Conservation (phyloP, 768 basidiomycete genomes). For the Leccinellum luteum region DNA sequence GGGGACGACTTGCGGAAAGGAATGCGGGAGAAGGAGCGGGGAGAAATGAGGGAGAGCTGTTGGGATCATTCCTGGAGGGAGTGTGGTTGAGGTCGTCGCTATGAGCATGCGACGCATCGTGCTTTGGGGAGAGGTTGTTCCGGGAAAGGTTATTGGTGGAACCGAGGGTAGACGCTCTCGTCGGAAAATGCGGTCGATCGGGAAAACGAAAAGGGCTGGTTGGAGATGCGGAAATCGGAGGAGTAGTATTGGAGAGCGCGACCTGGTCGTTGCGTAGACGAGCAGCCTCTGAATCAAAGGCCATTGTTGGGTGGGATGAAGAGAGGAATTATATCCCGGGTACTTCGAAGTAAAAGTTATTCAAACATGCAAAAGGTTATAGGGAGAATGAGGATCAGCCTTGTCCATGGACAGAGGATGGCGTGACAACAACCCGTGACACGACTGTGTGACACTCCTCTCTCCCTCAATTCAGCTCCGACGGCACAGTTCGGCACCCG, state of each 20-base stretch:
- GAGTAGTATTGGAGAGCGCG: slow-evolving; percentile 1
- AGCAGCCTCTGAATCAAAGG: slow-evolving; percentile 29
- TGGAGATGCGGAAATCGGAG: slow-evolving; percentile 37
- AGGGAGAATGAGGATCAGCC: slow-evolving; percentile 20
- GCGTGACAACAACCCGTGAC: slow-evolving; percentile 23
- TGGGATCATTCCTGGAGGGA: slow-evolving; percentile 14
- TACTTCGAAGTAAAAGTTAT: not conserved
- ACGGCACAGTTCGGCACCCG: slow-evolving; percentile 12
- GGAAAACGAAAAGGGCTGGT: slow-evolving; percentile 37
- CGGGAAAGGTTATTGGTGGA: slow-evolving; percentile 53
- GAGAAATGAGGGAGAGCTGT: slow-evolving; percentile 26
- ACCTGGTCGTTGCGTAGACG: slow-evolving; percentile 29
- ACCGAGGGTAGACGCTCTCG: slow-evolving; percentile 63
- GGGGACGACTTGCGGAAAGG: slow-evolving; percentile 55
- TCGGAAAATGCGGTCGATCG: slow-evolving; percentile 55
- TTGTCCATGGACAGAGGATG: not conserved
- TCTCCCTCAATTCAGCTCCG: slow-evolving; percentile 6
- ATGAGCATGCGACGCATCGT: slow-evolving; percentile 48
- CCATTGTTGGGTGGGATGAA: slow-evolving; percentile 16
- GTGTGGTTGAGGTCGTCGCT: slow-evolving; percentile 70
- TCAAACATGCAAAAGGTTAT: not conserved
- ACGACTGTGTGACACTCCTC: not conserved
- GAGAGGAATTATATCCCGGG: not conserved
- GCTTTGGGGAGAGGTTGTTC: slow-evolving; percentile 37
- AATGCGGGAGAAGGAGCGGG: slow-evolving; percentile 46